Conservation (phyloP, 306 rosid species). For the Morella rubra region DNA sequence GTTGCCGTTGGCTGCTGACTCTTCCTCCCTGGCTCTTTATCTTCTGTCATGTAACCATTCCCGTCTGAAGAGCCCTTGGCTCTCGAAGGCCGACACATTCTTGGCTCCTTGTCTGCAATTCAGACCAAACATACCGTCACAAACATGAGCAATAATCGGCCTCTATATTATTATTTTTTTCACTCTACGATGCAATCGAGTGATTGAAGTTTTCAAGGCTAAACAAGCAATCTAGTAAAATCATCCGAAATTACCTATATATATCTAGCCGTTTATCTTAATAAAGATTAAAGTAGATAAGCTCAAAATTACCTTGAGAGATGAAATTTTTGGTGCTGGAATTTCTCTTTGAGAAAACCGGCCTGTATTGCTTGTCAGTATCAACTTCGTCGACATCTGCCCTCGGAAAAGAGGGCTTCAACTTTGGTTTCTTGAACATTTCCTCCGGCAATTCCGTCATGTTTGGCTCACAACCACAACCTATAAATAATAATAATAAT, state of each 20-base stretch:
- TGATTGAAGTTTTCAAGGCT: not conserved
- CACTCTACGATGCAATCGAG: not conserved
- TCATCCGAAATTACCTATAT: too few species aligned
- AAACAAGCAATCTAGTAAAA: not conserved
- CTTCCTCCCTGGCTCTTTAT: conserved; percentile 22
- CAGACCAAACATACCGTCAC: not conserved
- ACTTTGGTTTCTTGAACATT: conserved; percentile 47
- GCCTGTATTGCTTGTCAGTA: conserved; percentile 26
- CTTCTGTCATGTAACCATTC: conserved; percentile 8
- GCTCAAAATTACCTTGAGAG: conserved; percentile 41
- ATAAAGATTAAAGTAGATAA: not conserved
- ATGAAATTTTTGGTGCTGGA: conserved; percentile 1
- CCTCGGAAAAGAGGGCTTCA: conserved; percentile 22
- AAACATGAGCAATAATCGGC: not conserved
- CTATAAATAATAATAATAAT: conserved; percentile 22
- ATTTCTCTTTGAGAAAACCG: conserved; percentile 36
- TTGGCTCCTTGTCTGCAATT: conserved; percentile 34
- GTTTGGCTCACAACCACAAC: conserved; percentile 43
- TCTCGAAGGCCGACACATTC: conserved; percentile 13
- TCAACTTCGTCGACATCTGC: conserved; percentile 15
- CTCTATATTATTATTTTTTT: too few species aligned
- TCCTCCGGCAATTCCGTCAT: conserved; percentile 57
- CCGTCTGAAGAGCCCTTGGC: conserved; percentile 23
- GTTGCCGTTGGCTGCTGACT: conserved; percentile 5
- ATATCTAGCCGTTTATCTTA: not conserved